Conservation (phyloP, 225 moss, liverwort and hornwort genomes). For the Polytrichum formosum region DNA sequence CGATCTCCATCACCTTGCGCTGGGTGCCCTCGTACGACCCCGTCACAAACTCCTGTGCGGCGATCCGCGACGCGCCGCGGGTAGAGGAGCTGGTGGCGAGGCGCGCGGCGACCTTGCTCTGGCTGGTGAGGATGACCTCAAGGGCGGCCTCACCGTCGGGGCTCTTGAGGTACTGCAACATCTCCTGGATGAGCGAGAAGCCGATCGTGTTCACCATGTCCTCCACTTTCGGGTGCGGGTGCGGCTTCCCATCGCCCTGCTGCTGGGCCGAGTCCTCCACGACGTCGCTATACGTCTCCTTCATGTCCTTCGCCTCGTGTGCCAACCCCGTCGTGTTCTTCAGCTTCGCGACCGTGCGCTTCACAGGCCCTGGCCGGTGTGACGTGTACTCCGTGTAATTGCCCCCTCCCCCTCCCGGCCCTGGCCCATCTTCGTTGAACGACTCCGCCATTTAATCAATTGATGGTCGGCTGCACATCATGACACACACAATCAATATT, state of each 20-base stretch:
- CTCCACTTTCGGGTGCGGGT: constrained; percentile 31
- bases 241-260: constrained; percentile 8
- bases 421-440: not conserved
- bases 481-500: too few species aligned
- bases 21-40: constrained; percentile 22
- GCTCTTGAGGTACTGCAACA: constrained; percentile 35
- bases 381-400: constrained; percentile 7
- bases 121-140: constrained; percentile 7
- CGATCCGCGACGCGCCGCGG: constrained; percentile 3
- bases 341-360: constrained; percentile 29
- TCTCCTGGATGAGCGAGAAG: constrained; percentile 23
- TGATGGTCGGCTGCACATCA: too few species aligned
- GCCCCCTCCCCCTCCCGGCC: not conserved
- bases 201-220: constrained; percentile 12
- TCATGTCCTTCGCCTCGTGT: constrained; percentile 17
- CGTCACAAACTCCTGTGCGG: constrained; percentile 25
- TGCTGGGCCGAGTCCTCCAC: not conserved
- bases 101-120: constrained; percentile 25
- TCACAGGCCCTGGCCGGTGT: constrained; percentile 26
- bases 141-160: constrained; percentile 23
- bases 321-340: constrained; percentile 20
- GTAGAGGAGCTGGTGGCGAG: constrained; percentile 9
- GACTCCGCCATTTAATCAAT: not conserved
- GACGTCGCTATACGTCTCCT: not conserved
- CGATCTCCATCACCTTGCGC: not conserved